Evolutionary conservation across 202 grass and related monocot species (phyloP), one percentile per base, ranked within the genome.

Genomic region (Hordeum pubiflorum): DNA sequence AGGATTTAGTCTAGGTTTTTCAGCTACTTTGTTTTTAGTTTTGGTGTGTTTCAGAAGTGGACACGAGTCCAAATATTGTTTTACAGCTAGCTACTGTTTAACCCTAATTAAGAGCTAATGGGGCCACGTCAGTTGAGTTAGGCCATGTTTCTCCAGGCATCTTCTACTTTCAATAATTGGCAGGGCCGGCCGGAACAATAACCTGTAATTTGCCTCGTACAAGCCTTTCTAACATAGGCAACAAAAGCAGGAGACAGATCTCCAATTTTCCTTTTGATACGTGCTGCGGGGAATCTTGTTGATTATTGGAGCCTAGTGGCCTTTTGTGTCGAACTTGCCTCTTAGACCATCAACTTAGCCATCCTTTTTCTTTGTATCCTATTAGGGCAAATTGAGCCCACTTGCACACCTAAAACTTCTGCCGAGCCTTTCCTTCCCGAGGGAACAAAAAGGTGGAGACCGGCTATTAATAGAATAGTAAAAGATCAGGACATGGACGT

Each of bases 401-500:
- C 75, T 80, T 72, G 79, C 43, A 88, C 69, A 58, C 79, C 56
- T 84, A 71, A 11, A 80, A 80, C 75, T 80, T 83, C 69, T 38
- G 82, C 57, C 8, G 44, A 72, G 37, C 29, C 69, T 86, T 88
- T 87, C 85, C 72, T 87, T 60, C 81, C 76, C 67, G 72, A 83
- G 71, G 87, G 78, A 93, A 83, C 78, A 87, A 73, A 91, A 91
- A 90, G 91, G 54, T 46, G 4, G 79, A 86, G 88, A 89, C 88
- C 74, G 78, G 34, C 79, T 84, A 78, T 74, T 79, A 79, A 87
- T 87, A 85, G 70, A 80, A 61, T 86, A 84, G 61, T 59, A 72
- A 94, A 69, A 69, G 63, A 77, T 92, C 43, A 79, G 87, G 84
- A 81, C 91, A 93, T 75, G 86, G 76, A 93, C 87, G 88, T 88